These are phyloP conservation scores for Endoconidiophora polonica DNA, from an alignment of 2,329 filamentous ascomycete species.

Conservation along the genomic window DNA sequence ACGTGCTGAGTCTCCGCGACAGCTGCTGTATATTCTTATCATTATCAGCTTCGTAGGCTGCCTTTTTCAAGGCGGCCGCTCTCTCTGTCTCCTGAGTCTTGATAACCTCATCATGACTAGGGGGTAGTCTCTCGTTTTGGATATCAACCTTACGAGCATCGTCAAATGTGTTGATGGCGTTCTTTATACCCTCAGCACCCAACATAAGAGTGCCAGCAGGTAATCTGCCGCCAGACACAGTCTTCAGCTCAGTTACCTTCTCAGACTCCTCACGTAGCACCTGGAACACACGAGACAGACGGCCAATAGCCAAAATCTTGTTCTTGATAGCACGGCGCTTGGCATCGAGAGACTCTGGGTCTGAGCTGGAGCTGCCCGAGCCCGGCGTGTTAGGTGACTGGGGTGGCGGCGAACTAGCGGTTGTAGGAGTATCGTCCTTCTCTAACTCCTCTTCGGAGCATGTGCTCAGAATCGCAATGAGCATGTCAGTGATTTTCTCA, in stretches of 20 bases:
- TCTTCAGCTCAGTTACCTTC: conserved; percentile 93
- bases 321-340: conserved; percentile 98
- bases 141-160: conserved; percentile 93
- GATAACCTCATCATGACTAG: conserved; percentile 79
- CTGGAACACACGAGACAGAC: conserved; percentile 94
- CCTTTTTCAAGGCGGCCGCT: conserved; percentile 69
- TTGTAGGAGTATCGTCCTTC: conserved; percentile 53
- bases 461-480: conserved; percentile 94
- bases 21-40: conserved; percentile 75
- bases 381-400: conserved; percentile 42
- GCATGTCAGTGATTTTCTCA: conserved; percentile 98
- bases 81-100: conserved; percentile 68
- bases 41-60: conserved; percentile 77
- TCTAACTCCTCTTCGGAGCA: conserved; percentile 98
- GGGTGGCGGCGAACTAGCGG: conserved; percentile 40
- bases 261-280: conserved; percentile 95
- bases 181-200: conserved; percentile 95
- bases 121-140: conserved; percentile 88
- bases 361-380: conserved; percentile 24
- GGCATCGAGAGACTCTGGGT: conserved; percentile 78
- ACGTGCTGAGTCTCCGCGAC: conserved; percentile 91
- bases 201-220: conserved; percentile 95
- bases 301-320: conserved; percentile 95
- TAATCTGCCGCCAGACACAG: conserved; percentile 76
- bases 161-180: conserved; percentile 91